Evolutionary conservation across 768 basidiomycete species (phyloP).

Genomic region (Tricholoma furcatifolium): DNA sequence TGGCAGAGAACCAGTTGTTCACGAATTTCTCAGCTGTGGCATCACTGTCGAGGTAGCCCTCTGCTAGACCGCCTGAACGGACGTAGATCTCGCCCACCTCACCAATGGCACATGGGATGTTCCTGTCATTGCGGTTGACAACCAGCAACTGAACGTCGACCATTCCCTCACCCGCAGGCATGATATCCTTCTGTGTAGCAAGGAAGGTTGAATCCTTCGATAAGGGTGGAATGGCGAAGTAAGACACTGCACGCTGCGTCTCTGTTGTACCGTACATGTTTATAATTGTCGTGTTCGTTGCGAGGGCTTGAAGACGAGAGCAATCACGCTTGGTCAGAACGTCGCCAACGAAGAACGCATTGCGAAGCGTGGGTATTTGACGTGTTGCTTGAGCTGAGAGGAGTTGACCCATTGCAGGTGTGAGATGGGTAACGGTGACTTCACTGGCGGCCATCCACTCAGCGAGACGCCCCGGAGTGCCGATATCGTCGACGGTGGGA

Average conservation of each 20-base stretch:
- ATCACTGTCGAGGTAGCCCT: constrained; percentile 86
- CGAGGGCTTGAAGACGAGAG: constrained; percentile 88
- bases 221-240: constrained; percentile 89
- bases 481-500: constrained; percentile 95
- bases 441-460: constrained; percentile 96
- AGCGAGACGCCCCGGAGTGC: constrained; percentile 92
- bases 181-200: constrained; percentile 92
- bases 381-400: constrained; percentile 78
- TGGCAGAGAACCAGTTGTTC: constrained; percentile 81
- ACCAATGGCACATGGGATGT: constrained; percentile 86
- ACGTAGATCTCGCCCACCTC: constrained; percentile 99
- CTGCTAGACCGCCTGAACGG: constrained; percentile 91
- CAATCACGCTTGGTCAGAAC: constrained; percentile 98
- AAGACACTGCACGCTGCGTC: constrained; percentile 97
- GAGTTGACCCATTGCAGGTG: constrained; percentile 98
- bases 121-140: constrained; percentile 86
- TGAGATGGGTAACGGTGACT: constrained; percentile 95
- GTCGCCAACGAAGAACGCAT: constrained; percentile 99
- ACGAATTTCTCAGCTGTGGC: constrained; percentile 93
- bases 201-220: constrained; percentile 86
- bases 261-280: constrained; percentile 99
- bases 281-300: constrained; percentile 88
- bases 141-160: constrained; percentile 96
- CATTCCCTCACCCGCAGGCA: constrained; percentile 98
- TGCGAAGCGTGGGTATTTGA: constrained; percentile 82